Conservation (phyloP, 179 eudicot species). For the Corrigiola litoralis region DNA sequence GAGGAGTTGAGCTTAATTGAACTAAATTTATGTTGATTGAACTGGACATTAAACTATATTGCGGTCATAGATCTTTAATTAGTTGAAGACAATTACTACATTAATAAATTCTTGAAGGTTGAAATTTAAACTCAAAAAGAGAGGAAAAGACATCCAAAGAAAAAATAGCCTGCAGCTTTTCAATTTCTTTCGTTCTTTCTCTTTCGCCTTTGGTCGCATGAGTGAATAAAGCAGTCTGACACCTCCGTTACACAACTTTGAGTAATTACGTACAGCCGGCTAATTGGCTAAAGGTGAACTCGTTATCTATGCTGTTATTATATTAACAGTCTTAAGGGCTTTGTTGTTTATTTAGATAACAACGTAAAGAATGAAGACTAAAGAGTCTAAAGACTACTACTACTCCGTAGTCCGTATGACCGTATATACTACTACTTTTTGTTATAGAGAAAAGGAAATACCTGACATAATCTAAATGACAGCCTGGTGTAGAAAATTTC, state of each 20-base stretch:
- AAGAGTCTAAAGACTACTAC: too few species aligned
- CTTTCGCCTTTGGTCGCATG: slow-evolving; percentile 11
- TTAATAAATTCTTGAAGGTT: not conserved
- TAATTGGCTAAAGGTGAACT: too few species aligned
- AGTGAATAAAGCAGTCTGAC: not conserved
- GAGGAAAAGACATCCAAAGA: slow-evolving; percentile 9
- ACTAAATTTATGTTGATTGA: too few species aligned
- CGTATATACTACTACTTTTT: too few species aligned
- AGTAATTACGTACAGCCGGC: not conserved
- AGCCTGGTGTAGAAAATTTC: slow-evolving; percentile 5
- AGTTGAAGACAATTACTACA: not conserved
- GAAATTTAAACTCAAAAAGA: not conserved
- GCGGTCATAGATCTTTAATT: not conserved
- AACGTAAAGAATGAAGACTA: too few species aligned
- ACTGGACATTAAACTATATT: too few species aligned
- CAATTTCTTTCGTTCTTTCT: not conserved
- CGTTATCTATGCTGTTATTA: too few species aligned
- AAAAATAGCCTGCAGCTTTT: slow-evolving; percentile 12
- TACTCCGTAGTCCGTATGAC: too few species aligned
- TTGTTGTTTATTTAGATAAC: too few species aligned
- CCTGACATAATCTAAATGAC: not conserved
- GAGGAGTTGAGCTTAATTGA: too few species aligned
- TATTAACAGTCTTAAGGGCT: too few species aligned
- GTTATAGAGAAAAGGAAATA: too few species aligned
- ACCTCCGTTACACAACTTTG: not conserved